phyloP scores from a whole-genome alignment of 1,284 basidiomycete genomes.

The Leccinum holopus region DNA sequence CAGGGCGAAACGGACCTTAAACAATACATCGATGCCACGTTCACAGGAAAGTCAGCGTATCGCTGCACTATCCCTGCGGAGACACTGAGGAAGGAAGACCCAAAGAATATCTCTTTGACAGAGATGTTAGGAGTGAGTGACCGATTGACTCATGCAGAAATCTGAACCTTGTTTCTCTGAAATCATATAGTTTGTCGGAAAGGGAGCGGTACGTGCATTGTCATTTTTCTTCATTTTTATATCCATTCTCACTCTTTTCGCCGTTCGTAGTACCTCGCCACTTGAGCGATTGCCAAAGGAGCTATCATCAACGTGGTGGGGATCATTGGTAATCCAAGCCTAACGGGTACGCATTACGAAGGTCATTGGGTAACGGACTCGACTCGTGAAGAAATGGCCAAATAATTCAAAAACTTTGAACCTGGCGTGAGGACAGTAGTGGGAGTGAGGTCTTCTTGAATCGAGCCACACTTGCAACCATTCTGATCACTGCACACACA shows the following conservation, averaged over 20 bases:
- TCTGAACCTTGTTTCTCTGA: background rate
- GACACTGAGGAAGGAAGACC: slow-evolving; percentile 5
- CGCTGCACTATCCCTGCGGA: slow-evolving; percentile 23
- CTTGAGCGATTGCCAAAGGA: slow-evolving; percentile 45
- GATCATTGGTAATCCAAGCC: slow-evolving; percentile 35
- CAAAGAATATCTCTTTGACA: slow-evolving; percentile 8
- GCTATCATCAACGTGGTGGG: slow-evolving; percentile 44
- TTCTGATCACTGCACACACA: background rate
- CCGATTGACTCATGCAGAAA: background rate
- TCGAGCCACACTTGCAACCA: too few species aligned
- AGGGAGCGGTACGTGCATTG: slow-evolving; percentile 8
- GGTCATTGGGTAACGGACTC: slow-evolving; percentile 38
- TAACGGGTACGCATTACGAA: slow-evolving; percentile 36
- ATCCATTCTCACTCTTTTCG: background rate
- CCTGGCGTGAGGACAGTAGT: slow-evolving; percentile 41
- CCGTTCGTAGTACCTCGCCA: slow-evolving; percentile 36
- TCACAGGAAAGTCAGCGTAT: slow-evolving; percentile 22
- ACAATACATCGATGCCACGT: slow-evolving; percentile 21
- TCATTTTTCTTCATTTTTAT: background rate
- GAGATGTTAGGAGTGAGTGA: slow-evolving; percentile 14
- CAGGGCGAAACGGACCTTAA: slow-evolving; percentile 4
- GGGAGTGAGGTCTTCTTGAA: slow-evolving; percentile 30
- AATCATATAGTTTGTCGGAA: slow-evolving; percentile 15
- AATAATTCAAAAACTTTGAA: slow-evolving; percentile 42
- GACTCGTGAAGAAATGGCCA: slow-evolving; percentile 29